Base-by-base conservation (phyloP, 805 yeast species). In the Metschnikowia lochheadii region DNA sequence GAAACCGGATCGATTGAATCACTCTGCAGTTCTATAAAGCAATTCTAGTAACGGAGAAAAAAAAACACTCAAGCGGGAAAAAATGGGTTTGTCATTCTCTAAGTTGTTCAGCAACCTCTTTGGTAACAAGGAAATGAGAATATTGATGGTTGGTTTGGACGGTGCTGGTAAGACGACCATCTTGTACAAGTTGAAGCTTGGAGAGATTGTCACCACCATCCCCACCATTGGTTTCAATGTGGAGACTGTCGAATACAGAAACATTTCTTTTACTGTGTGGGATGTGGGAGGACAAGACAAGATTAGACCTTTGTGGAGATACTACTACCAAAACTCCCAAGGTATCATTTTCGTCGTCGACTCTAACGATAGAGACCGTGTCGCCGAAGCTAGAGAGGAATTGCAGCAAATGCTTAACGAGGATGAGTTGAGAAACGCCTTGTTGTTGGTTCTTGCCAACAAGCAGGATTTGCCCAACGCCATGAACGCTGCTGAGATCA, bases 251-350 rank as follows among this genome's bases (percentile, higher is more conserved):
- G 96, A 90, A 79, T 89, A 90, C 81, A 90, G 90, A 79, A 90
- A 90, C 84, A 89, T 90, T 73, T 86, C 96, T 40, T 90, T 90
- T 78, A 89, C 96, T 54, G 97, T 90, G 58, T 90, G 97, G 98
- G 98, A 92, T 83, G 97, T 91, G 63, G 98, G 98, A 87, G 98
- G 98, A 83, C 98, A 92, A 80, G 97, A 90, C 76, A 91, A 91
- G 78, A 92, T 92, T 68, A 88, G 98, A 79, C 97, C 98, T 53
- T 80, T 92, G 74, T 92, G 98, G 98, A 87, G 97, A 83, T 96
- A 92, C 77, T 92, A 92, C 75, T 92, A 84, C 88, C 96, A 92
- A 78, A 92, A 92, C 82, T 90, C 97, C 55, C 97, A 92, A 76
- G 97, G 97, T 79, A 89, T 92, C 69, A 91, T 92, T 72, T 92